Conservation (phyloP, 2,329 filamentous ascomycete species). For the Colletotrichum sp. region DNA sequence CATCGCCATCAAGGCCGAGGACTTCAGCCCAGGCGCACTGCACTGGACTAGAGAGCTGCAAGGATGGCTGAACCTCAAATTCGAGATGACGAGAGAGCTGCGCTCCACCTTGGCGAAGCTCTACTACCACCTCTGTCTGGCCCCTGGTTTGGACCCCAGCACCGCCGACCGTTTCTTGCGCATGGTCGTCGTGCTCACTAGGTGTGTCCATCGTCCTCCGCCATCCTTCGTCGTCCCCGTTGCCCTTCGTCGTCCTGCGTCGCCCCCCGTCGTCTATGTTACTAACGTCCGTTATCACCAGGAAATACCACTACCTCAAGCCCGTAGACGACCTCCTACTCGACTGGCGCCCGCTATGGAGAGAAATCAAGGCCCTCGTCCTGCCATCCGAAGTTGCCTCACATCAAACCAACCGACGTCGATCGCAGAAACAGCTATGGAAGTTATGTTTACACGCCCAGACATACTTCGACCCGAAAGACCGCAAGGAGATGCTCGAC, state of each 20-base stretch:
- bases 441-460: conserved; percentile 92
- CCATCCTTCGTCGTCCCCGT: not conserved
- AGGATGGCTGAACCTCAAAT: conserved; percentile 95
- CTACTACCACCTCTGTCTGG: conserved; percentile 92
- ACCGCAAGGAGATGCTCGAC: conserved; percentile 81
- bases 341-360: conserved; percentile 93
- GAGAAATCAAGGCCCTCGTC: conserved; percentile 89
- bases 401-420: conserved; percentile 60
- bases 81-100: conserved; percentile 87
- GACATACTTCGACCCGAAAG: conserved; percentile 88
- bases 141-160: conserved; percentile 83
- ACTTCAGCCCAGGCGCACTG: conserved; percentile 90
- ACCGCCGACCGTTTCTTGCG: conserved; percentile 90
- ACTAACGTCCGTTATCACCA: conserved; percentile 35
- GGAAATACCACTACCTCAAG: conserved; percentile 94
- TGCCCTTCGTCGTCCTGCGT: not conserved
- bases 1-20: conserved; percentile 87
- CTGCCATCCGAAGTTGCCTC: conserved; percentile 82
- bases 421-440: conserved; percentile 70
- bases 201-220: conserved; percentile 59
- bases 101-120: conserved; percentile 85
- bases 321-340: conserved; percentile 88
- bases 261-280: not conserved
- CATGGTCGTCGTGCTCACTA: conserved; percentile 96
- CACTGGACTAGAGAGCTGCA: conserved; percentile 98